Evolutionary conservation across 345 rosid species (phyloP).

Genomic region (Carallia brachiata): DNA sequence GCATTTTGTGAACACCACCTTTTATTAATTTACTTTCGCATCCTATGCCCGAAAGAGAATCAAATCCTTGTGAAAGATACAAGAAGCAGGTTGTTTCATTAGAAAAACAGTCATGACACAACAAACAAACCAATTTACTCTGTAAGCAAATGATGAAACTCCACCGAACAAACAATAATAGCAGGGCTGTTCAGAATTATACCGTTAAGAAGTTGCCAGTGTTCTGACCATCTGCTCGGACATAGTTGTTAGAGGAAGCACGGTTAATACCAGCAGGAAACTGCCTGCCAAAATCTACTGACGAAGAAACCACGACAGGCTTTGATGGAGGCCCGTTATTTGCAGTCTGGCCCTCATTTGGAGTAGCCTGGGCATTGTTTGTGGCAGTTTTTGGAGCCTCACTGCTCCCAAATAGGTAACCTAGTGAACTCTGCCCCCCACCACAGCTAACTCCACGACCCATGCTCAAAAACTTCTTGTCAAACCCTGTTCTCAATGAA

Average conservation of each 20-base stretch:
- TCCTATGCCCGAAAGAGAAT: background rate
- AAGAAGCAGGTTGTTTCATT: background rate
- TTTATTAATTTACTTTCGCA: background rate
- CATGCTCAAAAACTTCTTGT: slow-evolving; percentile 31
- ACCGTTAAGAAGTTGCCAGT: slow-evolving; percentile 83
- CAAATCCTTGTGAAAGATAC: background rate
- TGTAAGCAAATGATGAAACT: background rate
- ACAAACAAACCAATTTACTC: background rate
- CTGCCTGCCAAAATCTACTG: slow-evolving; percentile 49
- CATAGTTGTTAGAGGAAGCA: slow-evolving; percentile 61
- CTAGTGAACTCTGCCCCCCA: slow-evolving; percentile 87
- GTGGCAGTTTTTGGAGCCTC: slow-evolving; percentile 67
- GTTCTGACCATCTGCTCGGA: slow-evolving; percentile 82
- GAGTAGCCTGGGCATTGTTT: slow-evolving; percentile 32
- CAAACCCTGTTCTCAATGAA: no score
- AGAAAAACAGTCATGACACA: background rate
- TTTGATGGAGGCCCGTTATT: slow-evolving; percentile 34
- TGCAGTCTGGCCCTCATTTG: slow-evolving; percentile 33
- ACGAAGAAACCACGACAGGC: slow-evolving; percentile 39
- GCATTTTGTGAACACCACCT: background rate
- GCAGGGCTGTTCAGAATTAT: slow-evolving; percentile 4
- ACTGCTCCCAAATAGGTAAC: slow-evolving; percentile 69
- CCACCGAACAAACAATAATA: background rate
- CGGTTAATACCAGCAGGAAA: slow-evolving; percentile 67
- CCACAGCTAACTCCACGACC: slow-evolving; percentile 82